Percentiles rank a stretch among this genome's conserved stretches.
Evolutionary conservation across 805 yeast genomes (phyloP).

Genomic region (Yamadazyma takamatsuzukensis): DNA sequence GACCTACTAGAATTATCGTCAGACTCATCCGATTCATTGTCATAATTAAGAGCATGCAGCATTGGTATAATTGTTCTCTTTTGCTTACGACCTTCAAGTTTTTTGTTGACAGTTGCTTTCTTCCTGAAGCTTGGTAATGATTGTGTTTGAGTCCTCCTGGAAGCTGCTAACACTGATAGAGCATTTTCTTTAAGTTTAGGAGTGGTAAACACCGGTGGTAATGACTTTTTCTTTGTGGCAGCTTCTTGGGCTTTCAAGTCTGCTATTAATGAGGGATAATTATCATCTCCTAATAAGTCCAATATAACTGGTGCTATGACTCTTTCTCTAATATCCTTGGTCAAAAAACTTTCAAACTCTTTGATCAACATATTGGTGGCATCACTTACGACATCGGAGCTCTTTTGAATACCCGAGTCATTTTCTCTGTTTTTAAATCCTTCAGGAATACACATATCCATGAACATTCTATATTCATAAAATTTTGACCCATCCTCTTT

Average conservation of each 20-base stretch:
- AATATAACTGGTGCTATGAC: conserved; percentile 67
- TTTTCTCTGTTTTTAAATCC: conserved; percentile 21
- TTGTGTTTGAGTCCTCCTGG: conserved; percentile 12
- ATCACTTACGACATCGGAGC: conserved; percentile 44
- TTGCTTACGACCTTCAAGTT: neutral
- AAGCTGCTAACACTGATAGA: conserved; percentile 20
- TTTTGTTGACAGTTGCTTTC: conserved; percentile 20
- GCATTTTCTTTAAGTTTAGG: conserved; percentile 22
- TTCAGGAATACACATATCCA: conserved; percentile 57
- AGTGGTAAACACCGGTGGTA: conserved; percentile 11
- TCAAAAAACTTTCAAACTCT: conserved; percentile 60
- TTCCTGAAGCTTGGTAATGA: conserved; percentile 36
- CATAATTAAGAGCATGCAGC: conserved; percentile 52
- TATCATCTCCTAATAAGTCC: conserved; percentile 54
- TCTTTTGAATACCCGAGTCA: conserved; percentile 1
- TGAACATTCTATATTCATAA: conserved; percentile 45
- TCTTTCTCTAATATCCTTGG: conserved; percentile 72
- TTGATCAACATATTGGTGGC: conserved; percentile 55
- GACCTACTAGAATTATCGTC: conserved; percentile 38
- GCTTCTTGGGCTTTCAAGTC: conserved; percentile 30
- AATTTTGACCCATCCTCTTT: conserved; percentile 57
- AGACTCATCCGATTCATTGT: conserved; percentile 30
- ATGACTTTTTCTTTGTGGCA: conserved; percentile 13
- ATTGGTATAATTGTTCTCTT: conserved; percentile 42
- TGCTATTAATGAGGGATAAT: conserved; percentile 47